Evolutionary conservation across 352 stramenopile species (phyloP).

Genomic region (Blastocystis hominis): DNA sequence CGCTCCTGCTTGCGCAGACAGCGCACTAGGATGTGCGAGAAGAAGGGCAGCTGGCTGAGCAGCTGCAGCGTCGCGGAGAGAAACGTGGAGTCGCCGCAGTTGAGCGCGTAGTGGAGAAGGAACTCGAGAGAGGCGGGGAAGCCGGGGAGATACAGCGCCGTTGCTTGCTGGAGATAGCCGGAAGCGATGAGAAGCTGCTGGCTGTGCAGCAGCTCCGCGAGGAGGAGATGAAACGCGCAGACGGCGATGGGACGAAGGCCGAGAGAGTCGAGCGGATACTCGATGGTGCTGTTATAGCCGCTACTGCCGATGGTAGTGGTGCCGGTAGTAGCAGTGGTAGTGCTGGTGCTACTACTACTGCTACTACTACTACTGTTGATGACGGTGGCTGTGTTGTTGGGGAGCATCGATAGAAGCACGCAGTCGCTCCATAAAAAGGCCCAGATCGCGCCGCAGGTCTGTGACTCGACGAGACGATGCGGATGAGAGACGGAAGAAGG

Average conservation of each 20-base stretch:
- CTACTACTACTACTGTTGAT: background rate
- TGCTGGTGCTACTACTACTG: too few relatives aligned
- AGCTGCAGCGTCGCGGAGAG: conserved; percentile 24
- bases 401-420: background rate
- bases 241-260: background rate
- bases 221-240: conserved; percentile 5
- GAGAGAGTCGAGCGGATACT: background rate
- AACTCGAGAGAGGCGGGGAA: conserved; percentile 8
- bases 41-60: conserved; percentile 5
- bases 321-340: too few relatives aligned
- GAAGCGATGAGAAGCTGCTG: background rate
- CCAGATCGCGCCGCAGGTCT: background rate
- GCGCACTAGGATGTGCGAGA: conserved; percentile 21
- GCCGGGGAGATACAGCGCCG: background rate
- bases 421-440: conserved; percentile 4
- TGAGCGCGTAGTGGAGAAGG: conserved; percentile 27
- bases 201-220: background rate
- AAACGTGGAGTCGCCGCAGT: conserved; percentile 10
- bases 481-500: background rate
- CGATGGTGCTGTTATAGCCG: background rate
- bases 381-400: background rate
- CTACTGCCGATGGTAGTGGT: too few relatives aligned
- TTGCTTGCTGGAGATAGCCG: background rate
- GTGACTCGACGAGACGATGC: background rate
- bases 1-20: conserved; percentile 45